Evolutionary conservation across 768 basidiomycete genomes (phyloP).

Genomic region (Naganishia vishniacii): DNA sequence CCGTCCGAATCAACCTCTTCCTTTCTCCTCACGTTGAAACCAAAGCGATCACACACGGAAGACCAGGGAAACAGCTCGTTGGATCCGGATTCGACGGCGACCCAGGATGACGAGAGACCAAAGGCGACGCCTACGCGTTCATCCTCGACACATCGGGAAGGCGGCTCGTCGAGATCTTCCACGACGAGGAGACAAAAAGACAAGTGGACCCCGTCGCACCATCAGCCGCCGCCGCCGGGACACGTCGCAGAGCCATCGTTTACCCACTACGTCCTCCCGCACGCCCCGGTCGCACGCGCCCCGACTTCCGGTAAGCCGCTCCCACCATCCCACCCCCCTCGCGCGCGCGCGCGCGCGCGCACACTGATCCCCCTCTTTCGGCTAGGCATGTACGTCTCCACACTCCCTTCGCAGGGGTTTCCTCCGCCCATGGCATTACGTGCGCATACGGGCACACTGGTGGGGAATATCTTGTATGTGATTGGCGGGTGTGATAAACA

Average conservation of each 20-base stretch:
- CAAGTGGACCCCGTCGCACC: no score
- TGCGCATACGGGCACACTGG: slow-evolving; percentile 75
- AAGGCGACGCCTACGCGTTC: background rate
- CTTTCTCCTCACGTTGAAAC: slow-evolving; percentile 1
- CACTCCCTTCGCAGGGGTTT: slow-evolving; percentile 35
- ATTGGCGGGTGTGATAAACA: slow-evolving; percentile 84
- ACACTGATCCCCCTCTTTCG: background rate
- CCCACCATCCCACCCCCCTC: no score
- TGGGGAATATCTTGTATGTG: slow-evolving; percentile 76
- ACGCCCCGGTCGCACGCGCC: slow-evolving; percentile 12
- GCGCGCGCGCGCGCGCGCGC: no score
- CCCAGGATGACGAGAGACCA: no score
- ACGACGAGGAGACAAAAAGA: no score
- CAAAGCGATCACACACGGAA: background rate
- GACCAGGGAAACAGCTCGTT: background rate
- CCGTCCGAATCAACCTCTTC: background rate
- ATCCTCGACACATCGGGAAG: background rate
- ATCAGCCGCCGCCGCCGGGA: background rate
- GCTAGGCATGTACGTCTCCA: slow-evolving; percentile 41
- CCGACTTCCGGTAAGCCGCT: slow-evolving; percentile 7
- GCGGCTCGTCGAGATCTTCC: background rate
- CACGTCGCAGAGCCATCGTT: background rate
- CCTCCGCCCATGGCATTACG: slow-evolving; percentile 53
- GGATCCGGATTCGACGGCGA: background rate
- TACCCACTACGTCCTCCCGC: slow-evolving; percentile 5